phyloP scores from a whole-genome alignment of 805 yeast species.

The Wickerhamomyces xylosicus region DNA sequence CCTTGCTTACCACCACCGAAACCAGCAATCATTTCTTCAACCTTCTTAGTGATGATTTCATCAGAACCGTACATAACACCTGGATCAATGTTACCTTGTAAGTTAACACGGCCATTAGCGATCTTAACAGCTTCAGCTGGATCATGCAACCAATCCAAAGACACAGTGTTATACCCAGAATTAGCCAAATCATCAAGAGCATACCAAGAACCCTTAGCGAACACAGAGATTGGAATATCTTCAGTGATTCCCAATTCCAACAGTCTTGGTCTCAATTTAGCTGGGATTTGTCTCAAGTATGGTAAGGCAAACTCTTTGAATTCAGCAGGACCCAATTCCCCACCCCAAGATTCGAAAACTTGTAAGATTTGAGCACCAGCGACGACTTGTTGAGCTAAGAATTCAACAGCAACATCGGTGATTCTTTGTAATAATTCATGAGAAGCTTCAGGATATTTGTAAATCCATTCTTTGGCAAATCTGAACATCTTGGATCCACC shows the following conservation, averaged over 20 bases:
- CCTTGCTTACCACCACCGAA: constrained; percentile 91
- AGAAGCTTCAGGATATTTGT: constrained; percentile 62
- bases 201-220: constrained; percentile 96
- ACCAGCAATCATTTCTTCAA: constrained; percentile 77
- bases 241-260: constrained; percentile 62
- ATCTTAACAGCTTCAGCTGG: constrained; percentile 78
- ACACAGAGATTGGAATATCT: constrained; percentile 75
- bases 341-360: constrained; percentile 97
- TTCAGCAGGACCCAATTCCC: constrained; percentile 87
- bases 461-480: constrained; percentile 88
- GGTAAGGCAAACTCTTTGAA: constrained; percentile 86
- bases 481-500: constrained; percentile 90
- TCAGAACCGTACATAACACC: constrained; percentile 88
- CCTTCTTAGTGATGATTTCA: constrained; percentile 71
- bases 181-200: constrained; percentile 80
- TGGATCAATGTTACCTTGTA: constrained; percentile 96
- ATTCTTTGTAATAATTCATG: constrained; percentile 64
- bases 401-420: constrained; percentile 85
- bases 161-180: constrained; percentile 77
- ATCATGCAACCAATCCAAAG: constrained; percentile 84
- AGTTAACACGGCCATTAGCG: constrained; percentile 63
- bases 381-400: constrained; percentile 84
- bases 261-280: constrained; percentile 57
- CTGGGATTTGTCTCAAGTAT: constrained; percentile 67
- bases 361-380: constrained; percentile 99